Evolutionary conservation across 257 asterid genomes (phyloP).

Genomic region (Capsicum rhomboideum): DNA sequence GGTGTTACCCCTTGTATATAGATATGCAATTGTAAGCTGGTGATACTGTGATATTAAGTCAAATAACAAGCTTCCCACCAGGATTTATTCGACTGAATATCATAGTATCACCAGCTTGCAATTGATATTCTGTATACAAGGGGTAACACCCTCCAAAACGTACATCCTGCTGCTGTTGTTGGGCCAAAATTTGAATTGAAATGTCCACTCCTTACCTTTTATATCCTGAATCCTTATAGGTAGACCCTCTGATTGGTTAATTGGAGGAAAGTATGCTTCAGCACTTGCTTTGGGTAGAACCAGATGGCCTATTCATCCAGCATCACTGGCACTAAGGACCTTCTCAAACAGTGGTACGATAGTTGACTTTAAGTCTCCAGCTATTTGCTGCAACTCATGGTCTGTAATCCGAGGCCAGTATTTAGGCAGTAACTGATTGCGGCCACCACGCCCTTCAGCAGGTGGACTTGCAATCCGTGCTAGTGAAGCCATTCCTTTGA

Average conservation of each 20-base stretch:
- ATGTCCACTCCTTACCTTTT: slow-evolving; percentile 96
- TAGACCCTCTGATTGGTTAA: slow-evolving; percentile 91
- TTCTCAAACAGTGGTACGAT: slow-evolving; percentile 90
- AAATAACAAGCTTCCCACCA: slow-evolving; percentile 29
- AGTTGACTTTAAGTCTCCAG: slow-evolving; percentile 84
- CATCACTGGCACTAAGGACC: slow-evolving; percentile 97
- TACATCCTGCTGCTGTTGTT: slow-evolving; percentile 98
- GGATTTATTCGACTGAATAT: too few relatives aligned
- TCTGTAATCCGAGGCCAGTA: slow-evolving; percentile 98
- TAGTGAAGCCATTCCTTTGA: slow-evolving; percentile 24
- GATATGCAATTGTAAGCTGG: slow-evolving; percentile 93
- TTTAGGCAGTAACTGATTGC: slow-evolving; percentile 88
- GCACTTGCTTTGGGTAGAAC: slow-evolving; percentile 99
- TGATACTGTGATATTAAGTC: too few relatives aligned
- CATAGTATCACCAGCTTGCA: slow-evolving; percentile 98
- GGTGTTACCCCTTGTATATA: slow-evolving; percentile 99
- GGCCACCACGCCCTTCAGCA: slow-evolving; percentile 90
- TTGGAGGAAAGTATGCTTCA: slow-evolving; percentile 91
- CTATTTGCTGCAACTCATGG: slow-evolving; percentile 79
- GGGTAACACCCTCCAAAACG: slow-evolving; percentile 98
- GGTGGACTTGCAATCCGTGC: slow-evolving; percentile 86
- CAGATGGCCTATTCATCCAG: slow-evolving; percentile 96
- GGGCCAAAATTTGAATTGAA: slow-evolving; percentile 98
- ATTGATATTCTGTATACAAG: slow-evolving; percentile 95
- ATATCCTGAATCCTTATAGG: slow-evolving; percentile 90